A percentile compares a stretch with the other conserved stretches of the same genome.
phyloP scores from a whole-genome alignment of 2,329 filamentous ascomycete genomes.

The Corinectria fuckeliana region DNA sequence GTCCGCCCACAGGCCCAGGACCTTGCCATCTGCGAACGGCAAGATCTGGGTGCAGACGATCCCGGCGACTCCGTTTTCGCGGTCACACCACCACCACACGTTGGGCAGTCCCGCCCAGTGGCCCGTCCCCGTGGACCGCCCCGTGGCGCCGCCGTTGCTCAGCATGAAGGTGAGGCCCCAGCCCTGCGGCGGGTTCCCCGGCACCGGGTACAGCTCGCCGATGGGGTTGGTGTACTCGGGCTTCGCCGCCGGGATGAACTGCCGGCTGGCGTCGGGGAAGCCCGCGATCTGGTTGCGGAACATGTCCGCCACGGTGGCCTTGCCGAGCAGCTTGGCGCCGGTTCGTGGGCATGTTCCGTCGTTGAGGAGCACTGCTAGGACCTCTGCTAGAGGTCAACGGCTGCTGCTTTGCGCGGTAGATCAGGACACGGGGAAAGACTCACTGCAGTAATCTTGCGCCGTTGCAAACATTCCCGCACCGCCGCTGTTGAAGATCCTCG shows the following conservation, averaged over 20 bases:
- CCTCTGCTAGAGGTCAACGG: conserved; percentile 46
- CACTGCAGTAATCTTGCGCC: conserved; percentile 66
- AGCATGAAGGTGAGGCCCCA: conserved; percentile 69
- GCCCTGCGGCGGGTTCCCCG: conserved; percentile 61
- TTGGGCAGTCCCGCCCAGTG: conserved; percentile 68
- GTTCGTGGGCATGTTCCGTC: conserved; percentile 66
- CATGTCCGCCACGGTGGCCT: conserved; percentile 67
- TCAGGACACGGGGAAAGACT: too few relatives aligned
- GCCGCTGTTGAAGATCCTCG: conserved; percentile 60
- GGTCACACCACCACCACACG: conserved; percentile 68
- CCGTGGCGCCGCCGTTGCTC: conserved; percentile 54
- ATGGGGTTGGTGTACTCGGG: conserved; percentile 54
- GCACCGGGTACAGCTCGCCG: conserved; percentile 57
- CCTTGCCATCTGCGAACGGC: conserved; percentile 54
- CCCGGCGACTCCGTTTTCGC: conserved; percentile 63
- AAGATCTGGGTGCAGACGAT: conserved; percentile 58
- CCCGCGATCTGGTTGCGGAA: conserved; percentile 67
- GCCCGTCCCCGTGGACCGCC: conserved; percentile 56
- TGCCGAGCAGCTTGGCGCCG: conserved; percentile 58
- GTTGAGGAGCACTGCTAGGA: conserved; percentile 69
- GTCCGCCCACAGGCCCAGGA: conserved; percentile 48
- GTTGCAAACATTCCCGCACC: conserved; percentile 67
- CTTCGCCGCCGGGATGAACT: conserved; percentile 53
- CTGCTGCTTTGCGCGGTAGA: not conserved
- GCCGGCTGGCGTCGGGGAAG: conserved; percentile 59